Conservation (phyloP, 2,329 filamentous ascomycete genomes). For the Beauveria caledonica region DNA sequence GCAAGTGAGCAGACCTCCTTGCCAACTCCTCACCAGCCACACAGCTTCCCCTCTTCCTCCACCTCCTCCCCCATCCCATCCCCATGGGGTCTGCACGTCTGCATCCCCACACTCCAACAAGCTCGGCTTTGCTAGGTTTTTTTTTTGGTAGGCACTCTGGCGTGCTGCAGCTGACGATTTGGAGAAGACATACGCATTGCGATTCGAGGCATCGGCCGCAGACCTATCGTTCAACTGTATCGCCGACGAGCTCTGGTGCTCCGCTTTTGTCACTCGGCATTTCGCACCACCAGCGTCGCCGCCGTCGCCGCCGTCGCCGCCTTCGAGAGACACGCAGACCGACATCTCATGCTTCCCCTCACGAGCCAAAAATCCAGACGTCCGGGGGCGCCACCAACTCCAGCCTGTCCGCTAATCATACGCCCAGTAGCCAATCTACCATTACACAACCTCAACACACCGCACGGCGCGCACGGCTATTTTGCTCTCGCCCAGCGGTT, state of each 20-base stretch:
- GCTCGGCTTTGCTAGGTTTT: slow-evolving; percentile 7
- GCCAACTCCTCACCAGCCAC: background rate
- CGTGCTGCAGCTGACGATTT: slow-evolving; percentile 2
- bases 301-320: background rate
- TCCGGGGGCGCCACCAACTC: background rate
- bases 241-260: background rate
- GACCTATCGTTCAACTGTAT: background rate
- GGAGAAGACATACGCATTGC: slow-evolving; percentile 3
- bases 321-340: background rate
- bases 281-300: background rate
- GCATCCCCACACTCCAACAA: slow-evolving; percentile 10
- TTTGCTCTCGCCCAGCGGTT: background rate
- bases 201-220: background rate
- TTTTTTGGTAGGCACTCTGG: background rate
- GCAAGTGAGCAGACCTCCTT: background rate
- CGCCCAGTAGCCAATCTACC: background rate
- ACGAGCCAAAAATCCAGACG: background rate
- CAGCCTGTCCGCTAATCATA: background rate
- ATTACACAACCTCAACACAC: slow-evolving; percentile 2
- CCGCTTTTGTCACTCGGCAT: background rate
- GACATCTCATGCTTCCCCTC: slow-evolving; percentile 10
- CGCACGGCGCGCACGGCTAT: background rate
- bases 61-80: slow-evolving; percentile 1
- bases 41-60: slow-evolving; percentile 10
- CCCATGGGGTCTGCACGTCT: slow-evolving; percentile 10